A percentile compares a stretch with the other conserved stretches of the same genome.
These are phyloP conservation scores for Plasmodium coatneyi DNA, from an alignment of 169 alveolate genomes.

Conservation along the genomic window DNA sequence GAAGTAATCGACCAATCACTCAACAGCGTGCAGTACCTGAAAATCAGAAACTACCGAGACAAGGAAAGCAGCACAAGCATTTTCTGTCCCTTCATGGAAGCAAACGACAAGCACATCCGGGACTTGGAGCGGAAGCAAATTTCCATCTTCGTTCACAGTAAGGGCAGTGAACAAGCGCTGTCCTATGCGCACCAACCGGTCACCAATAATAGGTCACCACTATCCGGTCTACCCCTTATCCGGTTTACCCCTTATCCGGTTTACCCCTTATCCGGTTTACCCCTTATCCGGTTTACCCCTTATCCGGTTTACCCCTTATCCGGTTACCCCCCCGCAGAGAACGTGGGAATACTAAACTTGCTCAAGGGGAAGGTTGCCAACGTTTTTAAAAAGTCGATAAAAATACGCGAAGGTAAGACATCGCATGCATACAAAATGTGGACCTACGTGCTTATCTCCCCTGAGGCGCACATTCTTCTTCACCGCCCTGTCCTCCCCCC, in stretches of 20 bases:
- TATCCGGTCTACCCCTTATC: no score
- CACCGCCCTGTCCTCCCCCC: not conserved
- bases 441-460: not conserved
- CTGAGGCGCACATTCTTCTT: not conserved
- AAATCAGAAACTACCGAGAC: slow-evolving; percentile 37
- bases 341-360: slow-evolving; percentile 21
- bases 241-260: no score
- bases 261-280: no score
- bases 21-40: slow-evolving; percentile 45
- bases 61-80: slow-evolving; percentile 20
- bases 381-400: slow-evolving; percentile 9
- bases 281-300: no score
- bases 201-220: not conserved
- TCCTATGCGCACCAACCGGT: not conserved
- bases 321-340: slow-evolving; percentile 6
- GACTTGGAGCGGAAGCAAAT: slow-evolving; percentile 49
- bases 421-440: not conserved
- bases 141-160: slow-evolving; percentile 21
- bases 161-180: no score
- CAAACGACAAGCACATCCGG: slow-evolving; percentile 26
- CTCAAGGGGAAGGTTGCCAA: slow-evolving; percentile 35
- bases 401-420: slow-evolving; percentile 22
- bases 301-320: no score
- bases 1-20: slow-evolving; percentile 7
- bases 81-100: slow-evolving; percentile 68